Conservation (phyloP, 2,329 filamentous ascomycete genomes). For the Fusarium annulatum region DNA sequence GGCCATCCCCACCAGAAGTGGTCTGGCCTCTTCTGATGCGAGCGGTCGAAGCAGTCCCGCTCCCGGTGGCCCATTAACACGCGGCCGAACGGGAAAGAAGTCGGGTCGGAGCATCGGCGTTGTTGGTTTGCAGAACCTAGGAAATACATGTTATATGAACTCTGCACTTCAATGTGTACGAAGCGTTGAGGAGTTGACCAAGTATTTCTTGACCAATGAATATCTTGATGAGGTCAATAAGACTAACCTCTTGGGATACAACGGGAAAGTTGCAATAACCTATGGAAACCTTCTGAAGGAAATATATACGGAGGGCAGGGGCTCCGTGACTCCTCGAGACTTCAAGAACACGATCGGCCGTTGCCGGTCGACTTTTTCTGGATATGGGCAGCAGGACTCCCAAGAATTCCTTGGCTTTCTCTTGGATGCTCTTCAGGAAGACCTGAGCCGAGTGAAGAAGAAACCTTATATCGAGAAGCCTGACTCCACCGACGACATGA, state of each 20-base stretch:
- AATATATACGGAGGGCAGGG: slow-evolving; percentile 77
- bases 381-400: slow-evolving; percentile 96
- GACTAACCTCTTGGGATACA: slow-evolving; percentile 85
- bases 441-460: slow-evolving; percentile 91
- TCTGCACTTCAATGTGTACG: slow-evolving; percentile 94
- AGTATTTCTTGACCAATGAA: slow-evolving; percentile 84
- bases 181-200: slow-evolving; percentile 90
- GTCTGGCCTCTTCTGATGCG: slow-evolving; percentile 45
- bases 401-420: slow-evolving; percentile 97
- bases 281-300: slow-evolving; percentile 81
- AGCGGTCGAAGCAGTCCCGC: slow-evolving; percentile 78
- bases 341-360: slow-evolving; percentile 87
- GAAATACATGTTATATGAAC: slow-evolving; percentile 99
- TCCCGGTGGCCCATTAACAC: slow-evolving; percentile 70
- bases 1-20: slow-evolving; percentile 49
- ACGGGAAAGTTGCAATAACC: slow-evolving; percentile 85
- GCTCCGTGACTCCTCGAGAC: slow-evolving; percentile 79
- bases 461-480: slow-evolving; percentile 99
- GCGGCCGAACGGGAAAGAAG: slow-evolving; percentile 77
- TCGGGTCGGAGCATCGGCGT: slow-evolving; percentile 78
- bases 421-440: slow-evolving; percentile 93
- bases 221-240: slow-evolving; percentile 86
- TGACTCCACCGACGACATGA: slow-evolving; percentile 96
- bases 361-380: slow-evolving; percentile 87
- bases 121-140: slow-evolving; percentile 87